phyloP scores from a whole-genome alignment of 2,329 filamentous ascomycete genomes.

The Trichoderma pleuroti region DNA sequence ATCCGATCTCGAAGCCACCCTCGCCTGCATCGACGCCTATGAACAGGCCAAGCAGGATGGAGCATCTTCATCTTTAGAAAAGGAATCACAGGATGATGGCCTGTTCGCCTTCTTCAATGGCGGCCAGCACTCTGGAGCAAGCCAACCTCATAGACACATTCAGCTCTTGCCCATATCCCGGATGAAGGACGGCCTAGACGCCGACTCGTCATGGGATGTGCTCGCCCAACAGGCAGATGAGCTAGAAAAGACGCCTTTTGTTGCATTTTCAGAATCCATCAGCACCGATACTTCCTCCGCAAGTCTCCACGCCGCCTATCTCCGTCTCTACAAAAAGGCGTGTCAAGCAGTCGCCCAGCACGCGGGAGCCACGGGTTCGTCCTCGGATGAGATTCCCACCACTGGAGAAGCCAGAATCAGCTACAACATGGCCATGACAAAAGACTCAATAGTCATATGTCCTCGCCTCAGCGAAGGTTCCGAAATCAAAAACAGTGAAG shows the following conservation, averaged over 20 bases:
- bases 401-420: conserved; percentile 51
- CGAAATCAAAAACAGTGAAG: conserved; percentile 28
- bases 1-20: conserved; percentile 58
- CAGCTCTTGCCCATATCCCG: conserved; percentile 64
- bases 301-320: conserved; percentile 43
- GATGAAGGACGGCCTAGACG: conserved; percentile 55
- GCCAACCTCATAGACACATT: conserved; percentile 68
- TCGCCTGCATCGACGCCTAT: conserved; percentile 60
- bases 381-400: conserved; percentile 25
- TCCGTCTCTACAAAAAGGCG: conserved; percentile 46
- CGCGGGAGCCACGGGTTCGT: neutral
- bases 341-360: conserved; percentile 36
- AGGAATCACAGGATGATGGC: conserved; percentile 27
- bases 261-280: conserved; percentile 41
- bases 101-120: conserved; percentile 70
- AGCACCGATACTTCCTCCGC: conserved; percentile 31
- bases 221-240: conserved; percentile 39
- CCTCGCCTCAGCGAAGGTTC: conserved; percentile 53
- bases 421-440: conserved; percentile 62
- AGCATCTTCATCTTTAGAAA: neutral
- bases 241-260: conserved; percentile 36
- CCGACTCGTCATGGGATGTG: conserved; percentile 42
- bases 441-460: conserved; percentile 49
- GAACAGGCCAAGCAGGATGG: conserved; percentile 20
- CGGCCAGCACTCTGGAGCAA: conserved; percentile 64